phyloP scores from a whole-genome alignment of 208 protist species.

The Trypanosoma platydactyli region DNA sequence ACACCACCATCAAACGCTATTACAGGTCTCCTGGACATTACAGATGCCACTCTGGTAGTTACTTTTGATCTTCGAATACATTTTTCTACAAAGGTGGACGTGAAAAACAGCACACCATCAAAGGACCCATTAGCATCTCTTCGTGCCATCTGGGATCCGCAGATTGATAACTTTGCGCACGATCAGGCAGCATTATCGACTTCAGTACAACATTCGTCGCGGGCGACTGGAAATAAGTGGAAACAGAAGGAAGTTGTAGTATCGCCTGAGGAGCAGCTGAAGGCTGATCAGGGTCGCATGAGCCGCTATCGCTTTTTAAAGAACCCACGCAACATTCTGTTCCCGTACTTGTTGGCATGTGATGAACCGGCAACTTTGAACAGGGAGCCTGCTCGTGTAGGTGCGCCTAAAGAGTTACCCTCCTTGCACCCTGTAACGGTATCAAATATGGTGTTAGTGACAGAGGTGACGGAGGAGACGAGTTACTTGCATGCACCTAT shows the following conservation, averaged over 20 bases:
- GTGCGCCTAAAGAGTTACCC: not conserved
- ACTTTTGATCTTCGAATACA: slow-evolving; percentile 44
- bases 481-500: slow-evolving; percentile 48
- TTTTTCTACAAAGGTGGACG: slow-evolving; percentile 51
- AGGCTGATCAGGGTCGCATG: slow-evolving; percentile 37
- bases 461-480: slow-evolving; percentile 38
- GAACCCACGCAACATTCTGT: slow-evolving; percentile 57
- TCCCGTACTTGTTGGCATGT: slow-evolving; percentile 33
- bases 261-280: slow-evolving; percentile 45
- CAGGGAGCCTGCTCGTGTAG: not conserved
- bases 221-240: not conserved
- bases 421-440: not conserved
- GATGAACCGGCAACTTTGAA: slow-evolving; percentile 16
- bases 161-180: slow-evolving; percentile 9
- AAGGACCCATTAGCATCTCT: slow-evolving; percentile 29
- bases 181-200: slow-evolving; percentile 1
- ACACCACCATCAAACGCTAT: slow-evolving; percentile 1
- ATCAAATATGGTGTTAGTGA: slow-evolving; percentile 3
- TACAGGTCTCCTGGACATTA: slow-evolving; percentile 35
- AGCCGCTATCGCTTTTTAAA: slow-evolving; percentile 57
- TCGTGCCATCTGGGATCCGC: slow-evolving; percentile 18
- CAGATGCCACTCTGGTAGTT: slow-evolving; percentile 37
- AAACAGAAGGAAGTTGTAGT: slow-evolving; percentile 25
- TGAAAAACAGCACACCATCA: slow-evolving; percentile 32
- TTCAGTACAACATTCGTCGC: not conserved